Evolutionary conservation across 768 basidiomycete species (phyloP).

Genomic region (Tulasnella sp.): DNA sequence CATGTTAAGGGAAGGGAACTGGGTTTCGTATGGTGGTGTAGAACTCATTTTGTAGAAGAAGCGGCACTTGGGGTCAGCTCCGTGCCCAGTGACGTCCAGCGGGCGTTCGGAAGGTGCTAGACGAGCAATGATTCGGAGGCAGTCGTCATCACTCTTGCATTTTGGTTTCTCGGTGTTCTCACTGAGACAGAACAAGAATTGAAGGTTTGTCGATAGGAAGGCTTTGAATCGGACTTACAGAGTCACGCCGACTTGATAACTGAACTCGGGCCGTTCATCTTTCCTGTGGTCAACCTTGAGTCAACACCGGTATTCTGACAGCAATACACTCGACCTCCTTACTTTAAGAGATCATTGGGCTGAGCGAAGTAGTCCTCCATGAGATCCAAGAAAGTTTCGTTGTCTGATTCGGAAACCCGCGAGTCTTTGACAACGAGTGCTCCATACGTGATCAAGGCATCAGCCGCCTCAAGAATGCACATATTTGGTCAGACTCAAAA

Average conservation of each 20-base stretch:
- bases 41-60: constrained; percentile 87
- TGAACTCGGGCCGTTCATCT: constrained; percentile 80
- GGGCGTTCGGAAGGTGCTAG: constrained; percentile 79
- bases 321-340: not conserved
- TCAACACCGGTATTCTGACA: not conserved
- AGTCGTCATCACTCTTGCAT: constrained; percentile 79
- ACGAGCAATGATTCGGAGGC: constrained; percentile 69
- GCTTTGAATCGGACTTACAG: constrained; percentile 49
- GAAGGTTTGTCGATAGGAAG: not conserved
- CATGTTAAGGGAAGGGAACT: constrained; percentile 72
- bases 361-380: constrained; percentile 93
- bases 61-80: constrained; percentile 90
- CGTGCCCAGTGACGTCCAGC: constrained; percentile 54
- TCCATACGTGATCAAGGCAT: constrained; percentile 78
- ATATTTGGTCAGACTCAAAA: not conserved
- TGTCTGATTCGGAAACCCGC: constrained; percentile 77
- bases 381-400: constrained; percentile 77
- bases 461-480: constrained; percentile 55
- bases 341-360: constrained; percentile 53
- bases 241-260: constrained; percentile 91
- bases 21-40: constrained; percentile 69
- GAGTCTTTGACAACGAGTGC: constrained; percentile 84
- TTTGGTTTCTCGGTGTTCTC: constrained; percentile 85
- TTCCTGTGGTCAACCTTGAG: constrained; percentile 34
- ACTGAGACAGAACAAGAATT: not conserved